Base-by-base conservation (phyloP, 345 rosid genomes). In the Lagerstroemia speciosa region DNA sequence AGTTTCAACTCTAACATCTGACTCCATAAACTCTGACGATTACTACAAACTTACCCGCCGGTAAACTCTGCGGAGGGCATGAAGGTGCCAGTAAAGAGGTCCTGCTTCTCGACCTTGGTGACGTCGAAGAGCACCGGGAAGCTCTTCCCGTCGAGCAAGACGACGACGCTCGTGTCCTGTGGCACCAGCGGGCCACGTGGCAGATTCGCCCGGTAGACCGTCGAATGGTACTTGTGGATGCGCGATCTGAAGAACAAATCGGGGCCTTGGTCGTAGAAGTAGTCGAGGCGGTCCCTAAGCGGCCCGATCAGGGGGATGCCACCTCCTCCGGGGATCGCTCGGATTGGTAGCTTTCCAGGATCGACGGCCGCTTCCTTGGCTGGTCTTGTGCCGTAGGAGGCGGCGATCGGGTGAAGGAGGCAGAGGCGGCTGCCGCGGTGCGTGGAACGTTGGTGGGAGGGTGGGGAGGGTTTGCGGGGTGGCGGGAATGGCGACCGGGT, bases 121-220 rank as follows among this genome's bases (percentile, higher is more conserved):
- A 26, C 68, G 76, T 73, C 80, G 65, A 77, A 77, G 5, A 77
- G 72, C 61, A 77, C 52, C 0, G 77, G 80, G 72, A 77, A 77
- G 66, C 77, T 73, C 68, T 30, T 22, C 16, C 71, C 74, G 70
- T 77, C 80, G 32, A 77, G 80, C 50, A 77, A 37, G 29, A 67
- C 72, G 45, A 77, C 24, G 57, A 70, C 77, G 33, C 30, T 43
- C 16, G 72, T 12, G 74, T 73, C 69, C 22, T 8, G 34, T 22
- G 80, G 65, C 19, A 76, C 29, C 70, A 73, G 70, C 16, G 76
- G 76, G 2, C 77, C 76, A 0, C 77, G 77, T 32, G 74, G 74
- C 68, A 77, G 62, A 69, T 73, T 77, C 62, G 70, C 29, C n/a
- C 77, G 71, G 77, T 69, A 77, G 66, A 77, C 72, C 19, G 80